These are phyloP conservation scores for Juglanconis oblonga DNA, from an alignment of 2,329 filamentous ascomycete species.

Conservation along the genomic window DNA sequence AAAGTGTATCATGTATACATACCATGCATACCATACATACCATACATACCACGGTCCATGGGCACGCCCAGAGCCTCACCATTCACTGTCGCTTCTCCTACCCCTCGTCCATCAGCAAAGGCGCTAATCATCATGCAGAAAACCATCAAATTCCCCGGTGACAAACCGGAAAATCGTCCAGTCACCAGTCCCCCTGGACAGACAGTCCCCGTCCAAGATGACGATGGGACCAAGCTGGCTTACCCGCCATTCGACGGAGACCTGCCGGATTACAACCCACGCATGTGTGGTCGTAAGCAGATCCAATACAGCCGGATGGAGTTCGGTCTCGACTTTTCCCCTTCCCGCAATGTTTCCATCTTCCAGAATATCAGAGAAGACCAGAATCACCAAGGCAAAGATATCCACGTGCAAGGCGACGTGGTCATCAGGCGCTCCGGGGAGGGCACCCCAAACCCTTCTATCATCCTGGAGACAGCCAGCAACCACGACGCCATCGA, in stretches of 20 bases:
- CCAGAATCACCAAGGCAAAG: slow-evolving; percentile 21
- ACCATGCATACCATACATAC: no score
- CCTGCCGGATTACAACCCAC: slow-evolving; percentile 15
- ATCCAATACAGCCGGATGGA: slow-evolving; percentile 27
- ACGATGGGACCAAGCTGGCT: slow-evolving; percentile 20
- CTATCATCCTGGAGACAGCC: slow-evolving; percentile 41
- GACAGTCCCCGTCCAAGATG: slow-evolving; percentile 11
- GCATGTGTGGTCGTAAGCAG: slow-evolving; percentile 22
- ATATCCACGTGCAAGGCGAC: slow-evolving; percentile 41
- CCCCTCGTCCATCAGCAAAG: not conserved
- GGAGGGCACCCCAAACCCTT: slow-evolving; percentile 31
- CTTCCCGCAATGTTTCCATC: slow-evolving; percentile 36
- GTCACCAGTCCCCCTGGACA: not conserved
- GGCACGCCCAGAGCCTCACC: not conserved
- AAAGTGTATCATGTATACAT: no score
- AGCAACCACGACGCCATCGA: slow-evolving; percentile 42
- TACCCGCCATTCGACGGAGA: slow-evolving; percentile 27
- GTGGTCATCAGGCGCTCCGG: slow-evolving; percentile 40
- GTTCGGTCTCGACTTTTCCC: slow-evolving; percentile 34
- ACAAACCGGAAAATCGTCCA: not conserved
- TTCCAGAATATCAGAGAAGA: slow-evolving; percentile 33
- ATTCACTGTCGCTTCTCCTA: not conserved
- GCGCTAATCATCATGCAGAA: slow-evolving; percentile 9
- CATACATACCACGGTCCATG: no score
- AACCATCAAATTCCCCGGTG: slow-evolving; percentile 6